phyloP scores from a whole-genome alignment of 371 early-diverging fungal species.

The Conidiobolus incongruus region DNA sequence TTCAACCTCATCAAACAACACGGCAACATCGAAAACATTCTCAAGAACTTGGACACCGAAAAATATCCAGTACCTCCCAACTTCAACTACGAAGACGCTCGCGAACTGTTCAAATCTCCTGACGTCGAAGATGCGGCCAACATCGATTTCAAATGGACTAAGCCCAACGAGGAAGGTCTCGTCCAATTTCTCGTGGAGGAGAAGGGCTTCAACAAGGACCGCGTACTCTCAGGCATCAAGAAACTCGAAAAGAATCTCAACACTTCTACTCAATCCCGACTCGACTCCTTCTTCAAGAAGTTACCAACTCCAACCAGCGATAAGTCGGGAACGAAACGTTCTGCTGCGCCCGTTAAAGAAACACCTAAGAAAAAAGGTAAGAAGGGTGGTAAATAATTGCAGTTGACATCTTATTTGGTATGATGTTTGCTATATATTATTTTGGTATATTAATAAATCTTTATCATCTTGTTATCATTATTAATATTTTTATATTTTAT shows the following conservation, averaged over 20 bases:
- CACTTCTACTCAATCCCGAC: conserved; percentile 65
- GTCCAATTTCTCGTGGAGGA: conserved; percentile 80
- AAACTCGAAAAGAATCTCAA: conserved; percentile 52
- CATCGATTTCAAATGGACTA: conserved; percentile 66
- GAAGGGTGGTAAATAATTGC: no score
- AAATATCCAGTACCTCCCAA: conserved; percentile 63
- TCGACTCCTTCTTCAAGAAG: conserved; percentile 74
- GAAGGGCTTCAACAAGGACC: conserved; percentile 92
- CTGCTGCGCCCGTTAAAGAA: no score
- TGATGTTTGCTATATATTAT: no score
- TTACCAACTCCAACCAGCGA: not conserved
- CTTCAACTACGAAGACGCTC: conserved; percentile 85
- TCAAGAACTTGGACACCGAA: conserved; percentile 46
- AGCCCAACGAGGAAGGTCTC: conserved; percentile 75
- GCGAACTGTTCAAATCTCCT: conserved; percentile 72
- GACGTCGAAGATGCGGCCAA: conserved; percentile 42
- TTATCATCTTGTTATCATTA: no score
- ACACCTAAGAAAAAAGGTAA: no score
- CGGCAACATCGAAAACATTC: conserved; percentile 64
- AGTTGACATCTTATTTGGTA: no score
- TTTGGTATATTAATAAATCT: no score
- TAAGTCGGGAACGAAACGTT: not conserved
- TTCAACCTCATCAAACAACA: conserved; percentile 77
- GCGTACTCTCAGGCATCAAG: conserved; percentile 69
- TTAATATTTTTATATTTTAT: no score